phyloP scores from a whole-genome alignment of 306 rosid species.

The Corylus avellana region DNA sequence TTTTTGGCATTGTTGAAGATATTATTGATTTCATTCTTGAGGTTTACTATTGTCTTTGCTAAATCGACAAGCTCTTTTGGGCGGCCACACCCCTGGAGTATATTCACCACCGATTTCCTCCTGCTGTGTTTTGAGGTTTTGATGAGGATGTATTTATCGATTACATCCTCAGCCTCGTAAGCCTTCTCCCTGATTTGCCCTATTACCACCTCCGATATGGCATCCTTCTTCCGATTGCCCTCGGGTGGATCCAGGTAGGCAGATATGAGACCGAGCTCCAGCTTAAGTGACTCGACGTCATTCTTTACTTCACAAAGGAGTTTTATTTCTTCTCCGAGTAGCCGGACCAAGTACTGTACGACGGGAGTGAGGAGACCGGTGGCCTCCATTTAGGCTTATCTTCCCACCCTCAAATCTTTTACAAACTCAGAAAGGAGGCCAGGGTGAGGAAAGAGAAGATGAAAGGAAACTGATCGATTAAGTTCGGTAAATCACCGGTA shows the following conservation, averaged over 20 bases:
- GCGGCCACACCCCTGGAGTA: not conserved
- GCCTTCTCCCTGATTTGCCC: constrained; percentile 22
- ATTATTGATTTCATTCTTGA: not conserved
- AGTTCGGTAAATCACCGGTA: no score
- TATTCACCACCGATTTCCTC: not conserved
- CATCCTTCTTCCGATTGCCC: not conserved
- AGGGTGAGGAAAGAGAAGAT: no score
- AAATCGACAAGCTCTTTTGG: not conserved
- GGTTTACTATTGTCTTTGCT: not conserved
- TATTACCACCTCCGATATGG: constrained; percentile 2
- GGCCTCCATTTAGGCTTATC: not conserved
- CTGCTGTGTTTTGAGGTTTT: not conserved
- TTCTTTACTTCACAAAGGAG: no score
- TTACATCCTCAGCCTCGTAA: constrained; percentile 22
- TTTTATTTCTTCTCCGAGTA: no score
- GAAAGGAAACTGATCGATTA: no score
- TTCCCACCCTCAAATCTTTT: no score
- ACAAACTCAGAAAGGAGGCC: no score
- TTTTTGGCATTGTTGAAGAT: not conserved
- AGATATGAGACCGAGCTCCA: no score
- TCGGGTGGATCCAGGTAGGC: no score
- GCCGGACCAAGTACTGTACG: no score
- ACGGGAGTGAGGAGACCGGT: no score
- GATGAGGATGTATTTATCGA: constrained; percentile 2
- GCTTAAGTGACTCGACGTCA: no score